Evolutionary conservation across 2,329 filamentous ascomycete genomes (phyloP).

Genomic region (Metarhizium sp.): DNA sequence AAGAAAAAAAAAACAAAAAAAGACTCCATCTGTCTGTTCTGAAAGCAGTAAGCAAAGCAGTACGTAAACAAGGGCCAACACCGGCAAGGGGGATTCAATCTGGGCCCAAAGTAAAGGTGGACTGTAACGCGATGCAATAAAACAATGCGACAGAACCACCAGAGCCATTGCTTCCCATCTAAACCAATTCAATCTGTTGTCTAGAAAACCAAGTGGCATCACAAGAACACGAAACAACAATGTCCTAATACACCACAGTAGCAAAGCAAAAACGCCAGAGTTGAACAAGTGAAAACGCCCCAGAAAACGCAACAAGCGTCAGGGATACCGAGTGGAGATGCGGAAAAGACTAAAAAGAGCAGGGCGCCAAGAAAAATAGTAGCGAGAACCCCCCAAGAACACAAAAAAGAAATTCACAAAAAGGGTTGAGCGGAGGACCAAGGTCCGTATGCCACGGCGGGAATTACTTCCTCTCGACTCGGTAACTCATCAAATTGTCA

Average conservation of each 20-base stretch:
- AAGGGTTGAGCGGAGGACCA: slow-evolving; percentile 20
- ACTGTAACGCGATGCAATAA: not conserved
- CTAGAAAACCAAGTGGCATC: not conserved
- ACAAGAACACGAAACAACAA: not conserved
- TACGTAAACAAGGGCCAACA: not conserved
- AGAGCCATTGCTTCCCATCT: not conserved
- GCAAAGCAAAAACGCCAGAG: not conserved
- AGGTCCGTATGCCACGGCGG: slow-evolving; percentile 12
- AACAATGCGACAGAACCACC: not conserved
- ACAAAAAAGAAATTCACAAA: slow-evolving; percentile 9
- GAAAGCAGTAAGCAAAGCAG: not conserved
- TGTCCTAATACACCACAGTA: not conserved
- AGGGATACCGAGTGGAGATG: not conserved
- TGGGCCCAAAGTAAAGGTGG: not conserved
- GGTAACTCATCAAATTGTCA: slow-evolving; percentile 31
- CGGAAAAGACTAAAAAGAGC: slow-evolving; percentile 10
- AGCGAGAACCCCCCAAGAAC: slow-evolving; percentile 8
- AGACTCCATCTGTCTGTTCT: not conserved
- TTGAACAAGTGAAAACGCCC: not conserved
- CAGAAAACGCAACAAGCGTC: not conserved
- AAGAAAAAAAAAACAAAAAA: not conserved
- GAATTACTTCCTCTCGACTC: slow-evolving; percentile 30
- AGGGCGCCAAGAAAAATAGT: slow-evolving; percentile 10
- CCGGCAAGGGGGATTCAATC: not conserved
- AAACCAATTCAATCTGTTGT: not conserved